Evolutionary conservation across 106 monocot species (phyloP), one percentile per base, ranked within the genome.

Genomic region (Alisma plantagoaquatica): DNA sequence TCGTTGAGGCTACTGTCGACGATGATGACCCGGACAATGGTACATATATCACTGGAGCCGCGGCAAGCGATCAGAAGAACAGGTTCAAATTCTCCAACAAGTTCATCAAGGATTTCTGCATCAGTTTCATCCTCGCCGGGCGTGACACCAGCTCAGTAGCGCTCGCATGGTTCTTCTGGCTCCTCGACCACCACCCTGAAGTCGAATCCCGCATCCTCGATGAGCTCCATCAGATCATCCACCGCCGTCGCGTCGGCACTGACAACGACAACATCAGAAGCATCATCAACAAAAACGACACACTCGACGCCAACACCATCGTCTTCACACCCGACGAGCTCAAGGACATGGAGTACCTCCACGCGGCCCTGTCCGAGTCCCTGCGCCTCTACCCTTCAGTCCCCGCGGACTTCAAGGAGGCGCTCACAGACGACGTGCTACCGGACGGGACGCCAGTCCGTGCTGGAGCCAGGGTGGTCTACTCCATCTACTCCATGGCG

Each of bases 111-210:
- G 94, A 94, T 49, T 87, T 94, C 59, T 84, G 87, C 73, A 87
- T 96, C 43, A 96, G 88, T 56, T 89, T 96, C 61, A 81, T 96
- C 2, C 67, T 96, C 5, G 88, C 96, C 0, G 96, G 96, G 3
- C 57, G 96, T 0, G 96, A 96, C 78, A 96, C 96, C 7, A 96
- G 88, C 69, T 88, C 96, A 2, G 78, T 88, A 1, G 88, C 83
- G 6, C 78, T 96, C 22, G 53, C 75, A 0, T 96, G 96, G 96
- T 96, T 96, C 68, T 81, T 96, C 64, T 96, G 88, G 84, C 74
- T 96, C 5, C 60, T 96, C n/a, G 51, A 73, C 28, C 30, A 16
- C 0, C 71, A 89, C 49, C 96, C 75, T 0, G 35, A 28, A 0
- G 84, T 84, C 9, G 88, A 84, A 55, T 1, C 9, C 11, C 63